Evolutionary conservation across 306 rosid species (phyloP), one percentile per base, ranked within the genome.

Genomic region (Quercus mongolica): DNA sequence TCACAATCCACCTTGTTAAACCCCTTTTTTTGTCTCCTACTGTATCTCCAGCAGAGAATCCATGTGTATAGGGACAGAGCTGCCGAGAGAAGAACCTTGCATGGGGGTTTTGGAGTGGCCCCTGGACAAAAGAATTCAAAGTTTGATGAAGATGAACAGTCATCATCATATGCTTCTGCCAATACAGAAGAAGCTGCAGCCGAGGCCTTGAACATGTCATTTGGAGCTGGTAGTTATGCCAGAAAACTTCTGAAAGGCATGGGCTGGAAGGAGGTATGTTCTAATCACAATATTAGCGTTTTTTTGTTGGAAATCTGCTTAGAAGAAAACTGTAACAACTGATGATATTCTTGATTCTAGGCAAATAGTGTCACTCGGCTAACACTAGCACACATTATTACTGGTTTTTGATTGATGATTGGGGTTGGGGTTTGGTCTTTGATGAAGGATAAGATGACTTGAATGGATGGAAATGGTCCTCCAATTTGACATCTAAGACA

Each of bases 191-290:
- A 87, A 76, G 90, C 90, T 62, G 80, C 91, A 52, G 88, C 88
- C 55, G 94, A 92, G 88, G 94, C 97, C 73, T 77, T 87, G 85
- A 84, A 90, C 77, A 85, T 88, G 80, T 87, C 97, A 82, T 92
- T 94, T 87, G 97, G 97, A 74, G 83, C 82, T 0, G 91, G 90
- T n/a, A 94, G 97, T 78, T 92, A 92, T 35, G 97, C 94, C 51
- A 85, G 91, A 83, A 91, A 83, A 80, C 83, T 91, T 67, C 74
- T 92, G 3, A 63, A 91, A 85, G 68, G 71, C 92, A 91, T 92
- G 98, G 97, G 97, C 31, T 94, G 98, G 97, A 92, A 94, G 59
- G 94, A 94, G 94, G 98, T 94, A 92, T 18, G 0, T 54, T n/a
- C 68, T 71, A n/a, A 25, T 4, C 67, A 51, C 25, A 74, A 44